Evolutionary conservation across 164 flowering plant species (phyloP), one percentile per base, ranked within the genome.

Genomic region (Tetrastigma voinierianum): DNA sequence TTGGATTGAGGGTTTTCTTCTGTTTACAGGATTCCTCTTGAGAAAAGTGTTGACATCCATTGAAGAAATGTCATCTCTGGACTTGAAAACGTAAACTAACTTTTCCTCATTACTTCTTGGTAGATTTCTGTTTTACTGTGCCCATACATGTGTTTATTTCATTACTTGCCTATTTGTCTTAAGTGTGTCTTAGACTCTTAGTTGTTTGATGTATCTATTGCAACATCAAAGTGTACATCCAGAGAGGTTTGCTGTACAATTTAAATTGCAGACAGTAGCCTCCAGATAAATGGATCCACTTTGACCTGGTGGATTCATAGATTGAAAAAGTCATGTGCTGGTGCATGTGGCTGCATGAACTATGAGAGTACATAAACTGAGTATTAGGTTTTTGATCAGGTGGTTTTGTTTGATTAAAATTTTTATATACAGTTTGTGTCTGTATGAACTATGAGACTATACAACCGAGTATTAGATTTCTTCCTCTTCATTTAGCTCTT

Each of bases 41-140:
- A 90, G 82, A 87, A 77, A 76, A 90, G 71, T n/a, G 67, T 52
- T 71, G 52, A 76, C 86, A 65, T 56, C 85, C 6, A 74, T 85
- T 66, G 90, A 86, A 46, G 90, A 87, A 2, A 82, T 90, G 19
- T 67, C 95, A 62, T 81, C 93, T 66, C 72, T 89, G 57, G 91
- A 89, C 71, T 79, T 85, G 72, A 93, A 92, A 81, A 86, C 88
- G 96, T 90, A 78, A 78, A 96, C 56, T n/a, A 47, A 23, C 4
- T 4, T 10, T 17, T 66, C 5, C 14, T 46, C n/a, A n/a, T n/a
- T n/a, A 40, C 8, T 44, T 12, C 47, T 40, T 9, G 9, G 1
- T 48, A 14, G 32, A 59, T 14, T 10, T 43, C 17, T 13, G 19
- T n/a, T n/a, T n/a, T n/a, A n/a, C 20, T 61, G 13, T 64, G 40